Conservation (phyloP, 495 filamentous ascomycete species). For the Arthonia radiata region DNA sequence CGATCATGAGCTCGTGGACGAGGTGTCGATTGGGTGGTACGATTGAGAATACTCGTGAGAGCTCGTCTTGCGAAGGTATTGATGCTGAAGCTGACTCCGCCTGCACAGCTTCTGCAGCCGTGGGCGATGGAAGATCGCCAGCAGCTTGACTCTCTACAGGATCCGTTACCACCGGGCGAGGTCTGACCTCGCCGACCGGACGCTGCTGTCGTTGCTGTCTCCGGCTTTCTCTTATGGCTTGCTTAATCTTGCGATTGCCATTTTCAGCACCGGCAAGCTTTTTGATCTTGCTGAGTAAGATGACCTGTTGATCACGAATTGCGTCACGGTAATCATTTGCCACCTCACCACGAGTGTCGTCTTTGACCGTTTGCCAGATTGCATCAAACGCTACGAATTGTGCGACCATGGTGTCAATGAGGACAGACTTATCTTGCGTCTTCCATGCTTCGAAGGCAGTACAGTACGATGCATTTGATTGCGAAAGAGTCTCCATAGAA, state of each 20-base stretch:
- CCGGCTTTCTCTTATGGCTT: slow-evolving; percentile 61
- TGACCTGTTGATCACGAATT: slow-evolving; percentile 77
- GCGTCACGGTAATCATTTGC: slow-evolving; percentile 77
- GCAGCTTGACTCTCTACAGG: slow-evolving; percentile 1
- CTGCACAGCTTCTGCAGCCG: background rate
- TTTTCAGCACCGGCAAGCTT: slow-evolving; percentile 62
- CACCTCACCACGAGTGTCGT: slow-evolving; percentile 63
- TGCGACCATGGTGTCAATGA: slow-evolving; percentile 85
- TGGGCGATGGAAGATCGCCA: slow-evolving; percentile 4
- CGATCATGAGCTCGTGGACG: slow-evolving; percentile 78
- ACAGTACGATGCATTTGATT: slow-evolving; percentile 58
- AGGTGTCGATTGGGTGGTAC: slow-evolving; percentile 67
- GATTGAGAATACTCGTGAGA: slow-evolving; percentile 27
- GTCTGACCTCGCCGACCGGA: slow-evolving; percentile 34
- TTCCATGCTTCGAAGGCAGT: slow-evolving; percentile 94
- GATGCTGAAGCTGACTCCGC: slow-evolving; percentile 14
- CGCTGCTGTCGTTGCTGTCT: too few species aligned
- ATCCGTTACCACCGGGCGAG: slow-evolving; percentile 1
- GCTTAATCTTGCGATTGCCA: slow-evolving; percentile 58
- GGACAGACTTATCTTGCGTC: slow-evolving; percentile 60
- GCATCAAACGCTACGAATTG: slow-evolving; percentile 88
- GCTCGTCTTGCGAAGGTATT: slow-evolving; percentile 12
- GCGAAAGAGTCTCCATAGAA: slow-evolving; percentile 30
- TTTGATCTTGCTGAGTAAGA: slow-evolving; percentile 71
- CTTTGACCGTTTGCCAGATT: slow-evolving; percentile 91